phyloP scores from a whole-genome alignment of 2,329 filamentous ascomycete genomes.

The Monosporascus sp. region DNA sequence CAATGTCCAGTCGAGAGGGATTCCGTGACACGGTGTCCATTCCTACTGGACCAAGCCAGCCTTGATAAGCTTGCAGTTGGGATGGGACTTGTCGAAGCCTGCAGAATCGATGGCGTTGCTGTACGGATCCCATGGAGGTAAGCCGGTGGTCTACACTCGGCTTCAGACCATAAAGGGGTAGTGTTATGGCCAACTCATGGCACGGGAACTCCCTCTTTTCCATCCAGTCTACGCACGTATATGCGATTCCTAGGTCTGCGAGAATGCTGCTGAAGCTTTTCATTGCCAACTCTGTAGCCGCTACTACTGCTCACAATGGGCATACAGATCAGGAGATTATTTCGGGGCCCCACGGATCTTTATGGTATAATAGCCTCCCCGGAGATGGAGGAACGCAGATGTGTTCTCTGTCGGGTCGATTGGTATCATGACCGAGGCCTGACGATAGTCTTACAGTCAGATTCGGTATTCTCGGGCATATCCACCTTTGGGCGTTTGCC shows the following conservation, averaged over 20 bases:
- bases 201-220: not conserved
- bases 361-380: constrained; percentile 81
- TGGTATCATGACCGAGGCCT: constrained; percentile 1
- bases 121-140: constrained; percentile 9
- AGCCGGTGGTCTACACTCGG: constrained; percentile 1
- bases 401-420: constrained; percentile 11
- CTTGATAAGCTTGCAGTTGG: constrained; percentile 9
- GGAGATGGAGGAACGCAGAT: constrained; percentile 83
- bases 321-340: constrained; percentile 55
- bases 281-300: constrained; percentile 38
- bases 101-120: constrained; percentile 11
- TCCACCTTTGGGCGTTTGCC: constrained; percentile 77
- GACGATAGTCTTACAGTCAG: constrained; percentile 50
- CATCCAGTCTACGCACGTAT: not conserved
- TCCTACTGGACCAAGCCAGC: constrained; percentile 16
- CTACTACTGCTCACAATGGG: constrained; percentile 53
- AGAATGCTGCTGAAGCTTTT: constrained; percentile 23
- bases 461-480: constrained; percentile 85
- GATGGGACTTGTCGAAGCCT: constrained; percentile 7
- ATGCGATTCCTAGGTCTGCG: not conserved
- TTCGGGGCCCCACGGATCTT: constrained; percentile 62
- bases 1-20: constrained; percentile 16
- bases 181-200: not conserved
- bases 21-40: constrained; percentile 6
- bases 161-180: constrained; percentile 6